Percentiles rank a stretch among this genome's conserved stretches.
Conservation (phyloP, 257 asterid species). For the Penstemon eatonii region DNA sequence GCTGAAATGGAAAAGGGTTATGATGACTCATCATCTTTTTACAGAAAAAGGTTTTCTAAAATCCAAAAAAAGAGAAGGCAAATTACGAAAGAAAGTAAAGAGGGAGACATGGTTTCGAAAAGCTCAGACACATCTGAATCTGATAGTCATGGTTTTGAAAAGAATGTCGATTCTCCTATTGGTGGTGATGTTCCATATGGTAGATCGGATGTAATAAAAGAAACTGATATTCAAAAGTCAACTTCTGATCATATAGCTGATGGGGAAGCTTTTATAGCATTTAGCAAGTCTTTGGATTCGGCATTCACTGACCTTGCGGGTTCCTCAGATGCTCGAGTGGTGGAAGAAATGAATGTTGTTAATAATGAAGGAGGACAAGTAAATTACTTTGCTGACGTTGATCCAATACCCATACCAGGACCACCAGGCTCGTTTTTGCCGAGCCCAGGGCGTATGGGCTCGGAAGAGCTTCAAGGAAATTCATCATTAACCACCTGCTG, state of each 20-base stretch:
- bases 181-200: slow-evolving; percentile 29
- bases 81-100: slow-evolving; percentile 28
- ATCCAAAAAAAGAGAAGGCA: slow-evolving; percentile 38
- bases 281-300: slow-evolving; percentile 47
- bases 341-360: slow-evolving; percentile 42
- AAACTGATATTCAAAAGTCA: slow-evolving; percentile 39
- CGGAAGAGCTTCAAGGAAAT: slow-evolving; percentile 78
- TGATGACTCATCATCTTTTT: slow-evolving; percentile 27
- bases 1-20: slow-evolving; percentile 28
- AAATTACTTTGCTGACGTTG: slow-evolving; percentile 68
- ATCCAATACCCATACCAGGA: slow-evolving; percentile 86
- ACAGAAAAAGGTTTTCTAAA: slow-evolving; percentile 37
- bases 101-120: slow-evolving; percentile 33
- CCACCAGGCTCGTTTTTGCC: slow-evolving; percentile 96
- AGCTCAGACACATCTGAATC: slow-evolving; percentile 35
- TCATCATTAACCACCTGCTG: slow-evolving; percentile 76
- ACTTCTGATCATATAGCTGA: slow-evolving; percentile 31
- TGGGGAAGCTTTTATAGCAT: slow-evolving; percentile 39
- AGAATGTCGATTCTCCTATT: slow-evolving; percentile 29
- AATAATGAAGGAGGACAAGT: slow-evolving; percentile 41
- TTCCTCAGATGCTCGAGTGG: slow-evolving; percentile 35
- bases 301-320: slow-evolving; percentile 36
- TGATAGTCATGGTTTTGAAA: slow-evolving; percentile 34
- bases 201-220: slow-evolving; percentile 35
- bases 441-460: slow-evolving; percentile 76